Conservation (phyloP, 306 rosid species). For the Oemleria cerasiformis region DNA sequence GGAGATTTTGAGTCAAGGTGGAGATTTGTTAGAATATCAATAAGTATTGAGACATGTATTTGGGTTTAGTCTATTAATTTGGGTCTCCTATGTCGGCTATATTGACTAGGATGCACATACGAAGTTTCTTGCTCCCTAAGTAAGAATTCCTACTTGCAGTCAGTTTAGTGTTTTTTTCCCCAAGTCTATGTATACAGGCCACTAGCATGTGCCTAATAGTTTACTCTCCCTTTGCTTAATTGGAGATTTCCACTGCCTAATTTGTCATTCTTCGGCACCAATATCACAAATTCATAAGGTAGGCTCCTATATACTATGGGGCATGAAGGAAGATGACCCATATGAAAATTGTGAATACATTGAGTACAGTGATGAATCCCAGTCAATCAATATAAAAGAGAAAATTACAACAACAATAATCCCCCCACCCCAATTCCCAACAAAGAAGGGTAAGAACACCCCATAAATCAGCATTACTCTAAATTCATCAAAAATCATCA, state of each 20-base stretch:
- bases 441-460: constrained; percentile 18
- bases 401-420: not conserved
- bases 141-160: not conserved
- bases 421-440: not conserved
- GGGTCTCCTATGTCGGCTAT: not conserved
- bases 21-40: not conserved
- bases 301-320: not conserved
- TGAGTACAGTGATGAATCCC: not conserved
- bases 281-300: not conserved
- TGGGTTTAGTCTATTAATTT: not conserved
- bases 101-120: not conserved
- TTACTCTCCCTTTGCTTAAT: not conserved
- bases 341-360: not conserved
- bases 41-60: not conserved
- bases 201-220: not conserved
- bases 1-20: not conserved
- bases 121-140: not conserved
- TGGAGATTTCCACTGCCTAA: not conserved
- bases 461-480: constrained; percentile 3
- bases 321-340: not conserved
- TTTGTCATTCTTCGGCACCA: not conserved
- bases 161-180: not conserved
- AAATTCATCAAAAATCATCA: not conserved
- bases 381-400: not conserved
- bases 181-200: not conserved